Conservation (phyloP, 2,329 filamentous ascomycete genomes). For the Dothiorella sarmentorum region DNA sequence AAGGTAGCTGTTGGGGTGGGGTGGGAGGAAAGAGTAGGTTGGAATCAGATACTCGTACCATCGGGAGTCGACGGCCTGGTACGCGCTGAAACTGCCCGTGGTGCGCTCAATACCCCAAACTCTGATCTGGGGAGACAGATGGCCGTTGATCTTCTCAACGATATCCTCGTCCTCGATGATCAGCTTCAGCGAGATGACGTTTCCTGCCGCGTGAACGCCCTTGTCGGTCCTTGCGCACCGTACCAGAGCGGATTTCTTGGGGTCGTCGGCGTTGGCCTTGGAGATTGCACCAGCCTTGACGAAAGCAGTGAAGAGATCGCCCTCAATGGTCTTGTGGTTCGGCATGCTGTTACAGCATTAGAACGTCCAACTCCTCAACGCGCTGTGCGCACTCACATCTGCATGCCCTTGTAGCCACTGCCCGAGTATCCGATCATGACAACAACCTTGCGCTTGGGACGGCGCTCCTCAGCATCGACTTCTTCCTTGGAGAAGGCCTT, state of each 20-base stretch:
- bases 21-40: slow-evolving; percentile 86
- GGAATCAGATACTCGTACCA: slow-evolving; percentile 98
- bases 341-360: neutral
- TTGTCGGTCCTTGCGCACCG: slow-evolving; percentile 96
- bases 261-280: slow-evolving; percentile 94
- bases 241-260: slow-evolving; percentile 91
- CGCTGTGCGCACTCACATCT: slow-evolving; percentile 55
- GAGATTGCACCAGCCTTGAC: slow-evolving; percentile 89
- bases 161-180: slow-evolving; percentile 90
- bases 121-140: slow-evolving; percentile 82
- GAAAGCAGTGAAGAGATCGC: slow-evolving; percentile 89
- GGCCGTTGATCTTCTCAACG: slow-evolving; percentile 84
- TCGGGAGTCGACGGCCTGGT: slow-evolving; percentile 88
- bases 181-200: slow-evolving; percentile 90
- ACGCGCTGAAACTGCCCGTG: slow-evolving; percentile 88
- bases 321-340: slow-evolving; percentile 81
- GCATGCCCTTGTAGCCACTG: slow-evolving; percentile 96
- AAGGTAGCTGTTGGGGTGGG: slow-evolving; percentile 82
- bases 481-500: slow-evolving; percentile 69
- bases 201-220: slow-evolving; percentile 92
- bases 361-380: neutral
- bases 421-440: slow-evolving; percentile 95
- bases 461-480: slow-evolving; percentile 79
- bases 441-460: slow-evolving; percentile 93
- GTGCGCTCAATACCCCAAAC: slow-evolving; percentile 92